Percentiles rank a stretch among this genome's conserved stretches.
Conservation (phyloP, 345 rosid species). For the Hypericum perforatum region DNA sequence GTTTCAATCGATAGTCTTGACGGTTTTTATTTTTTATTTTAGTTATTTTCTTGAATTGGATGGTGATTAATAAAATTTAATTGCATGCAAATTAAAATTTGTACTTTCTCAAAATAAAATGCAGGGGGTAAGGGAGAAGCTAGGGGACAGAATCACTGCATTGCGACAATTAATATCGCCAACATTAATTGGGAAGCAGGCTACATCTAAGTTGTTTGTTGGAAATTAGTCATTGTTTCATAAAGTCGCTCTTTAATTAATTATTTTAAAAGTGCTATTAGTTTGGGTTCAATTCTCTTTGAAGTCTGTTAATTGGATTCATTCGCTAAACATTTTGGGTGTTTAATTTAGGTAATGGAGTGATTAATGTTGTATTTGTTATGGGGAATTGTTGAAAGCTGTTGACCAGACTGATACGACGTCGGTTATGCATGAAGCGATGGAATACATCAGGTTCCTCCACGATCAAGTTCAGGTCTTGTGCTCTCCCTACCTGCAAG, state of each 20-base stretch:
- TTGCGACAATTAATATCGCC: slow-evolving; percentile 91
- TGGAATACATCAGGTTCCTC: slow-evolving; percentile 89
- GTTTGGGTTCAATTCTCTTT: too few species aligned
- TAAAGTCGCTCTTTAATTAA: too few species aligned
- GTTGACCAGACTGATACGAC: slow-evolving; percentile 82
- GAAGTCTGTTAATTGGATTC: too few species aligned
- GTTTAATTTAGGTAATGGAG: background rate
- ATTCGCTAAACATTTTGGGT: too few species aligned
- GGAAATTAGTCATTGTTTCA: background rate
- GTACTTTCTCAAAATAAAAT: background rate
- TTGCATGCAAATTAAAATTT: background rate
- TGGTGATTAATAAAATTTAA: background rate
- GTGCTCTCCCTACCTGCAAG: slow-evolving; percentile 64
- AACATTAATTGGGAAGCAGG: background rate
- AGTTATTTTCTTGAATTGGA: too few species aligned
- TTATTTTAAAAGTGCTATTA: too few species aligned
- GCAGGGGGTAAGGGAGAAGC: slow-evolving; percentile 54
- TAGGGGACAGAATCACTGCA: slow-evolving; percentile 70
- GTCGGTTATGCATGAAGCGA: slow-evolving; percentile 89
- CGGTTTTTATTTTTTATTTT: too few species aligned
- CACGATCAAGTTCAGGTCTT: slow-evolving; percentile 91
- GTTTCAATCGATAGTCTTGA: too few species aligned
- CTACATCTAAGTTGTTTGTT: background rate
- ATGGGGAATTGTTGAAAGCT: background rate
- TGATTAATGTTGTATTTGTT: slow-evolving; percentile 5